These are phyloP conservation scores for Phytophthora litchii DNA, from an alignment of 352 stramenopile species.

Conservation along the genomic window DNA sequence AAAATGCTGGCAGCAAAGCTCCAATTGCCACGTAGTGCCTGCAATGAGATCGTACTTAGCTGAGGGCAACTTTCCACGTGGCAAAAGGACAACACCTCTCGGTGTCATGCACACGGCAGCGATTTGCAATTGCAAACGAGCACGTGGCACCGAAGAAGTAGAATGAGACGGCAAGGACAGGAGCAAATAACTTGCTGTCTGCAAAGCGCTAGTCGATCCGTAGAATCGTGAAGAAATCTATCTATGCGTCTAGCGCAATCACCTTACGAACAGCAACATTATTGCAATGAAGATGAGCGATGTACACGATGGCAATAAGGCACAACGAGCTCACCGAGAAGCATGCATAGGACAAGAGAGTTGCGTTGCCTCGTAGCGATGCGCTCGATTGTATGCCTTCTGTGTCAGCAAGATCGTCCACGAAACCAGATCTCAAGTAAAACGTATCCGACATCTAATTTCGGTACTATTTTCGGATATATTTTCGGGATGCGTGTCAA, in stretches of 20 bases:
- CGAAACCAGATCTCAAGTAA: too few relatives aligned
- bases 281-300: background rate
- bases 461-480: too few relatives aligned
- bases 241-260: conserved; percentile 9
- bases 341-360: too few relatives aligned
- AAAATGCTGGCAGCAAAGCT: background rate
- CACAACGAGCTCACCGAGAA: background rate
- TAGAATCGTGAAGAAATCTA: conserved; percentile 13
- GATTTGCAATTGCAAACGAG: conserved; percentile 25
- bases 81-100: conserved; percentile 21
- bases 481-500: too few relatives aligned
- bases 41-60: conserved; percentile 28
- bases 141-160: background rate
- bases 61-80: conserved; percentile 32
- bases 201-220: conserved; percentile 25
- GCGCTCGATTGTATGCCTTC: too few relatives aligned
- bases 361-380: too few relatives aligned
- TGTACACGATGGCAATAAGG: conserved; percentile 2
- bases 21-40: conserved; percentile 6
- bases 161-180: conserved; percentile 8
- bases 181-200: conserved; percentile 8
- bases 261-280: conserved; percentile 25
- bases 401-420: too few relatives aligned
- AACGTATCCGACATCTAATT: too few relatives aligned
- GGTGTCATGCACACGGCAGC: conserved; percentile 2